Evolutionary conservation across 805 yeast species (phyloP).

Genomic region (Candida palmyrensis): DNA sequence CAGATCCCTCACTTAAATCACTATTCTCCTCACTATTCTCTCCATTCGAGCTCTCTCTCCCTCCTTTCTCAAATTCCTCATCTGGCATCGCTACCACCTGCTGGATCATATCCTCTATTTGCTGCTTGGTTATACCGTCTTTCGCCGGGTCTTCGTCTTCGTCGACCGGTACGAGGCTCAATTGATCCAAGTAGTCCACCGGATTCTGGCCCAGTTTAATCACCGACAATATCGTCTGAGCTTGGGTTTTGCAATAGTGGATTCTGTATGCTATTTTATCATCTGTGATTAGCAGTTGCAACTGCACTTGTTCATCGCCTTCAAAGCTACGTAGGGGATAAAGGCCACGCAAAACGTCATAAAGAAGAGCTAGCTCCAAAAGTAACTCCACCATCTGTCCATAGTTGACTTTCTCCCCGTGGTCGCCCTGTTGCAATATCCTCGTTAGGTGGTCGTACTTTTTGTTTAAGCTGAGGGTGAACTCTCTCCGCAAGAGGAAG

Average conservation of each 20-base stretch:
- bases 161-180: conserved; percentile 13
- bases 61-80: conserved; percentile 5
- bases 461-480: neutral
- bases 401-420: neutral
- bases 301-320: neutral
- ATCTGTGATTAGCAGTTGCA: neutral
- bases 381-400: conserved; percentile 3
- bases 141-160: conserved; percentile 12
- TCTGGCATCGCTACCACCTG: conserved; percentile 10
- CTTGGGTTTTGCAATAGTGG: conserved; percentile 4
- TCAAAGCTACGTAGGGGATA: neutral
- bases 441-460: conserved; percentile 2
- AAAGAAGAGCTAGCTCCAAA: conserved; percentile 3
- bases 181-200: conserved; percentile 1
- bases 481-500: neutral
- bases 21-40: conserved; percentile 3
- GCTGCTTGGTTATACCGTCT: conserved; percentile 7
- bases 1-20: conserved; percentile 1
- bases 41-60: neutral
- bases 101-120: conserved; percentile 4
- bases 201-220: conserved; percentile 5
- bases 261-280: conserved; percentile 3
- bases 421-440: neutral
- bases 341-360: conserved; percentile 3
- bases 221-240: conserved; percentile 3